Evolutionary conservation across 495 filamentous ascomycete species (phyloP).

Genomic region (Trichoderma reesei): DNA sequence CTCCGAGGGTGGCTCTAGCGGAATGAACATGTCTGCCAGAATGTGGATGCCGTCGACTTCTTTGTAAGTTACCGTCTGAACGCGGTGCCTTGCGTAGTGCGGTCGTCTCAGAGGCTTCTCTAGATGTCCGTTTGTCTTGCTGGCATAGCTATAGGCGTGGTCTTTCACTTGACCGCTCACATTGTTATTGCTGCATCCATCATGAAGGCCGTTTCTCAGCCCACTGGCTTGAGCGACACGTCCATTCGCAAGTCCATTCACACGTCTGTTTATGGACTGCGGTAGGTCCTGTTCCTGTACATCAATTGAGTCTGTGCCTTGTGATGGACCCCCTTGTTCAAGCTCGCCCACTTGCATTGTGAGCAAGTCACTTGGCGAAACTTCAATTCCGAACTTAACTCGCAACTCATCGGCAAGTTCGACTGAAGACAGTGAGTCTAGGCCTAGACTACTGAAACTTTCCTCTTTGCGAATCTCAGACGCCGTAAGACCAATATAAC

Average conservation of each 20-base stretch:
- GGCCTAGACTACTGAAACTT: slow-evolving; percentile 14
- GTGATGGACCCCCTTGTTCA: background rate
- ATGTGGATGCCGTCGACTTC: slow-evolving; percentile 3
- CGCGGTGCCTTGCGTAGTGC: slow-evolving; percentile 4
- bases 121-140: background rate
- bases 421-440: slow-evolving; percentile 18
- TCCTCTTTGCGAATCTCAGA: slow-evolving; percentile 11
- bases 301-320: background rate
- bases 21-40: slow-evolving; percentile 18
- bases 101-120: background rate
- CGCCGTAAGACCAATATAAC: slow-evolving; percentile 13
- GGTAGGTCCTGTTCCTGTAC: background rate
- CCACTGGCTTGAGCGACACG: too few species aligned
- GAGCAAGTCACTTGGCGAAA: background rate
- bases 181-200: too few species aligned
- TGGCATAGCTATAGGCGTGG: too few species aligned
- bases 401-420: slow-evolving; percentile 16
- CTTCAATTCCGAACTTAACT: background rate
- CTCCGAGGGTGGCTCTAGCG: slow-evolving; percentile 16
- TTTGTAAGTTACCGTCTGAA: slow-evolving; percentile 9
- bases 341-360: background rate
- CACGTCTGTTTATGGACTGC: background rate
- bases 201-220: too few species aligned
- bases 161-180: too few species aligned
- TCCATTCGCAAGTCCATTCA: background rate